Conservation (phyloP, 140 eudicot genomes). For the Oenanthe javanica region DNA sequence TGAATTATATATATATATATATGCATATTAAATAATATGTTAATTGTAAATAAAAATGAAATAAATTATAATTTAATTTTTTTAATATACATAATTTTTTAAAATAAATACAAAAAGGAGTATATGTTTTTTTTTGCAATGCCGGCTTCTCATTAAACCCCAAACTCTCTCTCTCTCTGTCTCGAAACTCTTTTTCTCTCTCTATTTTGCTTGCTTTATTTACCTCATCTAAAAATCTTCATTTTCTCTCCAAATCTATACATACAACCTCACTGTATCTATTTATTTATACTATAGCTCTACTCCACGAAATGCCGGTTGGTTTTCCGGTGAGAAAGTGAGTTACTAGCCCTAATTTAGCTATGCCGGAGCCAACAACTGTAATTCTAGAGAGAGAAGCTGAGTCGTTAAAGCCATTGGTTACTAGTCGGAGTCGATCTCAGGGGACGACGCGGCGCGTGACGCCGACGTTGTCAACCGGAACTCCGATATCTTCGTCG, state of each 20-base stretch:
- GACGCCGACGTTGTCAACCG: slow-evolving; percentile 38
- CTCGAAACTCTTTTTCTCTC: neutral
- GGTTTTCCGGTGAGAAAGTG: neutral
- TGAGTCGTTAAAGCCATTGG: slow-evolving; percentile 28
- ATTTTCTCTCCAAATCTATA: neutral
- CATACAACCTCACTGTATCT: neutral
- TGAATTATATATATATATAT: too few species aligned
- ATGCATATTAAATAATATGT: too few species aligned
- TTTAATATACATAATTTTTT: too few species aligned
- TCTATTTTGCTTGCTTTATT: neutral
- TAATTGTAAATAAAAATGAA: too few species aligned
- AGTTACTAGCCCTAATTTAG: neutral
- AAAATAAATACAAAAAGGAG: too few species aligned
- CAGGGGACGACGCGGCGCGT: slow-evolving; percentile 56
- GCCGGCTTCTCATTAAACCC: slow-evolving; percentile 4
- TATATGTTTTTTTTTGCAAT: neutral
- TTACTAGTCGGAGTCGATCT: slow-evolving; percentile 50
- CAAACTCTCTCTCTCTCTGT: too few species aligned
- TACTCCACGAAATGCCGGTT: neutral
- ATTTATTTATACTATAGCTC: neutral
- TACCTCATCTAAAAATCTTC: neutral
- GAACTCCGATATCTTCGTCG: slow-evolving; percentile 14
- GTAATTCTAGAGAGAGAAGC: slow-evolving; percentile 12
- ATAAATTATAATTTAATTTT: too few species aligned
- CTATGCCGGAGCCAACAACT: slow-evolving; percentile 28